Evolutionary conservation across 2,329 filamentous ascomycete species (phyloP).

Genomic region (Trichoderma arundinaceum): DNA sequence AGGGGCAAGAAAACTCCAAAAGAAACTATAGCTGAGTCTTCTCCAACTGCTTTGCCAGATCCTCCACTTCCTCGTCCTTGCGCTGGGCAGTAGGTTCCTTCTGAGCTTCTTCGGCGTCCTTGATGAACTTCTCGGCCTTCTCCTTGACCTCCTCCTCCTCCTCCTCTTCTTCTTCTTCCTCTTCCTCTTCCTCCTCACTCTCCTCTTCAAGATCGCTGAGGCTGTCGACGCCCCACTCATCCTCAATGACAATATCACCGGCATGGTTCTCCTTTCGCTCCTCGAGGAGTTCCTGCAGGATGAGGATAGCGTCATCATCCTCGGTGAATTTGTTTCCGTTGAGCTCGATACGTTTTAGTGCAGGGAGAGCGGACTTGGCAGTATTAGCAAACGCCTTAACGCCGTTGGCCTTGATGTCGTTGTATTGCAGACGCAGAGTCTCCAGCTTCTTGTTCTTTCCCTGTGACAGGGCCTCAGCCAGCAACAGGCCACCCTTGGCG

Average conservation of each 20-base stretch:
- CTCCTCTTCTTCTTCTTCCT: slow-evolving; percentile 70
- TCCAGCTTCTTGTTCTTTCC: slow-evolving; percentile 82
- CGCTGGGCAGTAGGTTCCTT: slow-evolving; percentile 73
- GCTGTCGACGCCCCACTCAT: slow-evolving; percentile 84
- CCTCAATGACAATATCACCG: slow-evolving; percentile 72
- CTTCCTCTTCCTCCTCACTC: slow-evolving; percentile 71
- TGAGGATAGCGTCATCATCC: slow-evolving; percentile 74
- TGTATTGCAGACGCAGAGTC: slow-evolving; percentile 85
- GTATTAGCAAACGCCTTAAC: slow-evolving; percentile 74
- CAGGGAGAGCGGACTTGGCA: slow-evolving; percentile 70
- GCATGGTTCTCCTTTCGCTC: slow-evolving; percentile 76
- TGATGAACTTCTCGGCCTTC: slow-evolving; percentile 70
- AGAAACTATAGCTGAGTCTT: slow-evolving; percentile 65
- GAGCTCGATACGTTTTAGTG: slow-evolving; percentile 83
- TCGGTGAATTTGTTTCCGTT: slow-evolving; percentile 96
- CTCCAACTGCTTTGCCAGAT: slow-evolving; percentile 73
- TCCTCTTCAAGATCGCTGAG: slow-evolving; percentile 85
- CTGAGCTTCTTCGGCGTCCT: slow-evolving; percentile 74
- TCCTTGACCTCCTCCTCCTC: slow-evolving; percentile 70
- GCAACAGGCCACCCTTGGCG: slow-evolving; percentile 73
- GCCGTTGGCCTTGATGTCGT: slow-evolving; percentile 83
- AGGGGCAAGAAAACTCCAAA: background rate
- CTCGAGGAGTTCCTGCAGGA: slow-evolving; percentile 73
- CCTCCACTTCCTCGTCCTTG: slow-evolving; percentile 80
- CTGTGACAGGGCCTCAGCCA: slow-evolving; percentile 74